Base-by-base conservation (phyloP, 805 yeast species). In the Candida succiphila region DNA sequence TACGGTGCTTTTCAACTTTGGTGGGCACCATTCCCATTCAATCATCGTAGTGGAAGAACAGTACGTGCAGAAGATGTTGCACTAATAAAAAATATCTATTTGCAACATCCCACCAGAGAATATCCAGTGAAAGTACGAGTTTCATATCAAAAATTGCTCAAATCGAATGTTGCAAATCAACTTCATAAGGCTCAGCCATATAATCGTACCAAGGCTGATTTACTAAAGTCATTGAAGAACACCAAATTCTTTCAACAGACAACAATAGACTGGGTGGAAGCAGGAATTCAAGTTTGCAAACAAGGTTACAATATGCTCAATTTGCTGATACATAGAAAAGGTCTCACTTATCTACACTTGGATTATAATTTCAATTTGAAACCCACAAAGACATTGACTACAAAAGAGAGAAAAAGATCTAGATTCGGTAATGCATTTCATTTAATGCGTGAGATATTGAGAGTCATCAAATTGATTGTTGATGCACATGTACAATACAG, bases 401-500 rank as follows among this genome's bases (percentile, higher is more conserved):
- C 99, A 0, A 92, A 92, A 51, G 99, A 92, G 53, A 71, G 99
- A 45, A 92, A 92, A 57, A 78, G 87, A 46, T 88, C 97, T 1
- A 69, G 99, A 40, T 92, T 92, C 57, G 99, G 98, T 45, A 80
- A 87, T 55, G 94, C 97, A 0, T 92, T 92, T 61, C 98, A 92
- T 58, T 54, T 92, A 36, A 82, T 88, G 55, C 71, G 98, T 43
- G 99, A 92, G 60, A 74, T 92, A 20, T 56, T 92, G 36, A 72
- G 94, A 39, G 72, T 84, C n/a, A 67, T 81, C 17, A 92, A 92
- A 52, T 64, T 92, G 28, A 48, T 92, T 9, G 96, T 92, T 1
- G 99, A 92, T 58, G 79, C 94, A 0, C 97, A 92, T 52, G 89
- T 89, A 13, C 96, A 88, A 50, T 86, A 69, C 51, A 65, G 98